Evolutionary conservation across 129 eudicot genomes (phyloP), one percentile per base, ranked within the genome.

Genomic region (Flaveria trinervia): DNA sequence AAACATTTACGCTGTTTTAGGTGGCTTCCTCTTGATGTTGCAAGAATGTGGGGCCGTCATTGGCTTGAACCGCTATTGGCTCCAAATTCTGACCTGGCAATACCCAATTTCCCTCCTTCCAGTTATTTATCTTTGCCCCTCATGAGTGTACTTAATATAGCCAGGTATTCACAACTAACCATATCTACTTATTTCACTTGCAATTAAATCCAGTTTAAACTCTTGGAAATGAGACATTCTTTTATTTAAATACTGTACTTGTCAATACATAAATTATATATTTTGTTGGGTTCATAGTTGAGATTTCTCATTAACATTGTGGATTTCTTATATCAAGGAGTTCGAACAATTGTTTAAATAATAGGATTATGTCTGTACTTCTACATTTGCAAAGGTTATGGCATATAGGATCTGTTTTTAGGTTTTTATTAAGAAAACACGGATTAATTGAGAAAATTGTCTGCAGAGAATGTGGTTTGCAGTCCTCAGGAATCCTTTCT

Each of bases 21-120:
- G 82, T 89, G 99, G 97, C 90, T 94, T 74, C 99, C 99, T 45
- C 80, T 91, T 75, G 97, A 94, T 57, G 97, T 94, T 76, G 99
- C 99, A 5, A 88, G 89, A 75, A 89, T 86, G 90, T 91, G 97
- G 99, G 99, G 97, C 33, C 97, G 94, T 59, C 97, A 91, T 85
- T 94, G 99, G 97, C 97, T 94, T 49, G 99, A 94, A 77, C 93
- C 96, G 22, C 60, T 94, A 68, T 74, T 94, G 77, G 80, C 93
- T 18, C 96, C 97, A 20, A 83, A 87, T 84, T 89, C 97, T 69
- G 90, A 85, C 67, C 77, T 85, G 76, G 61, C 81, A 15, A 57
- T 89, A 74, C 99, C 99, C 18, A 36, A 77, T 17, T 94, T 94
- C 78, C 92, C 94, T 20, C 87, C 86, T 56, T 94, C 99, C 14